Evolutionary conservation across 305 asterid species (phyloP).

Genomic region (Solanum hybrid): DNA sequence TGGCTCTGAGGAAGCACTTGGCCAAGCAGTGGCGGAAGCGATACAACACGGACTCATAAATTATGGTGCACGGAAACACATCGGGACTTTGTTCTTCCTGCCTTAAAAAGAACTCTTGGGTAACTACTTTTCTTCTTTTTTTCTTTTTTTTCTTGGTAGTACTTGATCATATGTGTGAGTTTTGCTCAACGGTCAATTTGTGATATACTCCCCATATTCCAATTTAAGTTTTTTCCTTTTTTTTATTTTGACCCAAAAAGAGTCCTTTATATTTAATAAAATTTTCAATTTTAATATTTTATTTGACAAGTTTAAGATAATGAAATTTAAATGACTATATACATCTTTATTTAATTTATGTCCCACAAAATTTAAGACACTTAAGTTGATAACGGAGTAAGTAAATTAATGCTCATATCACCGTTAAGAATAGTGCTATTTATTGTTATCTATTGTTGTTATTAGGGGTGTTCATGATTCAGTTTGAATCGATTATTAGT

Average conservation of each 20-base stretch:
- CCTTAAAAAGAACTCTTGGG: constrained; percentile 19
- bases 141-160: background rate
- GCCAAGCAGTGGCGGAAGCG: constrained; percentile 25
- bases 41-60: constrained; percentile 23
- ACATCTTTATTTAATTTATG: background rate
- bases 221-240: background rate
- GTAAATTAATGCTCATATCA: background rate
- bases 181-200: background rate
- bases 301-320: background rate
- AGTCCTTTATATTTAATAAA: background rate
- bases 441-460: background rate
- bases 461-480: background rate
- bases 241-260: background rate
- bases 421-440: background rate
- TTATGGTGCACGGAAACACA: constrained; percentile 14
- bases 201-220: background rate
- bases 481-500: rapidly evolving
- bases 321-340: background rate
- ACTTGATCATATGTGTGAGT: background rate
- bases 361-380: background rate
- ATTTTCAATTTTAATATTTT: no score
- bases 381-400: background rate
- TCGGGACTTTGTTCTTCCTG: constrained; percentile 21
- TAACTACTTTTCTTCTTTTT: background rate
- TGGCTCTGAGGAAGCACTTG: constrained; percentile 29